Conservation (phyloP, 306 rosid species). For the Vicia faba region DNA sequence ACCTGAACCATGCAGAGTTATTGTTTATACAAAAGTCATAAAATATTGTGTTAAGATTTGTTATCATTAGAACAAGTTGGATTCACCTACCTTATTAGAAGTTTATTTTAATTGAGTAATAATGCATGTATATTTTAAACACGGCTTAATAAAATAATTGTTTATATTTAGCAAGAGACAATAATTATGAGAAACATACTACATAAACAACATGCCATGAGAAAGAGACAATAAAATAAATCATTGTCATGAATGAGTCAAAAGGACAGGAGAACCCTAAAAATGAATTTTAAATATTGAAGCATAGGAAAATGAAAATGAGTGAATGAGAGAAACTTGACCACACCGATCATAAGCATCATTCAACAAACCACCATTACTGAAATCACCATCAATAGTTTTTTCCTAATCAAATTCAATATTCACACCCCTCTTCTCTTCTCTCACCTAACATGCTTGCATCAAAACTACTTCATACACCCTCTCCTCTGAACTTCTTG, state of each 20-base stretch:
- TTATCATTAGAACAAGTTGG: too few species aligned
- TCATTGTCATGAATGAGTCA: neutral
- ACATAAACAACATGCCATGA: neutral
- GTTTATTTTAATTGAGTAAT: too few species aligned
- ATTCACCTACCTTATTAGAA: too few species aligned
- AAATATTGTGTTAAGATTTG: neutral
- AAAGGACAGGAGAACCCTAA: neutral
- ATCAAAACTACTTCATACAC: slow-evolving; percentile 87
- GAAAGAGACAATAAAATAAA: slow-evolving; percentile 6
- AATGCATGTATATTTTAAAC: too few species aligned
- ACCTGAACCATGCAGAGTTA: neutral
- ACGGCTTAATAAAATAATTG: too few species aligned
- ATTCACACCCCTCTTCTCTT: slow-evolving; percentile 38
- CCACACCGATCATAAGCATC: slow-evolving; percentile 79
- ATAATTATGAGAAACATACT: too few species aligned
- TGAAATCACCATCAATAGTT: slow-evolving; percentile 45
- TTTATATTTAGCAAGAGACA: too few species aligned
- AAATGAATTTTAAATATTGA: too few species aligned
- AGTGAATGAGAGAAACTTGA: too few species aligned
- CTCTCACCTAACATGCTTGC: slow-evolving; percentile 78
- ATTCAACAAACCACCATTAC: slow-evolving; percentile 57
- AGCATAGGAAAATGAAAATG: too few species aligned
- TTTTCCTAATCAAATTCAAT: slow-evolving; percentile 39
- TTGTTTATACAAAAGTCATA: slow-evolving; percentile 14
- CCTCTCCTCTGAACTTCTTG: slow-evolving; percentile 77